Base-by-base conservation (phyloP, 257 asterid species). In the Craterostigma plantagineum region DNA sequence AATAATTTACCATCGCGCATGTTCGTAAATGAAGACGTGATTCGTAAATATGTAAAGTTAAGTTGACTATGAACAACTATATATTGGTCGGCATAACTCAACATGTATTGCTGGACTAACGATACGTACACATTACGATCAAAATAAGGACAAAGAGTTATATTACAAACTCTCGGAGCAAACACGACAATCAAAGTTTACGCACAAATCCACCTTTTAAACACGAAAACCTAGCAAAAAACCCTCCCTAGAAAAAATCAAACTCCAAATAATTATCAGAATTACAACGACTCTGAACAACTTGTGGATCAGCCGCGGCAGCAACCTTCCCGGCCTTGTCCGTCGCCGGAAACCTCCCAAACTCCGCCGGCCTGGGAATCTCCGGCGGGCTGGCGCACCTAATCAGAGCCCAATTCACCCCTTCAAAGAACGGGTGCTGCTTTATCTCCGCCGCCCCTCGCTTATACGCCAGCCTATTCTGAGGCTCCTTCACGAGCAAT, bases 381-480 rank as follows among this genome's bases (percentile, higher is more conserved):
- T 73, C 83, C 3, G 83, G 83, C 16, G 83, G 83, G 15, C 72
- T 69, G 33, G 83, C 83, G 12, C 83, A 73, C 6, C 83, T 70
- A 9, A 73, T 73, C 56, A 73, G 55, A 40, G 83, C 83, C 83
- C 83, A 73, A 17, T 73, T 73, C 18, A 73, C 68, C 8, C 83
- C 77, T 56, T 73, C 75, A 3, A 73, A 73, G 53, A 73, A 69
- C 11, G 75, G 79, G 56, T 73, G 83, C 51, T 69, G 83, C 43
- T 73, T 73, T 11, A 73, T 64, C 59, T 73, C 78, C 3, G 83
- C 63, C 4, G 83, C 78, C 0, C 83, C 82, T 38, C 83, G 51
- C 51, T 70, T 73, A 18, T 69, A 69, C 2, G 83, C 83, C 72
- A 73, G 34, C 49, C 83, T 53, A 11, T 73, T 54, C 59, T 69